These are phyloP conservation scores for Cyberlindnera galapagoensis DNA, from an alignment of 805 yeast species.

Conservation along the genomic window DNA sequence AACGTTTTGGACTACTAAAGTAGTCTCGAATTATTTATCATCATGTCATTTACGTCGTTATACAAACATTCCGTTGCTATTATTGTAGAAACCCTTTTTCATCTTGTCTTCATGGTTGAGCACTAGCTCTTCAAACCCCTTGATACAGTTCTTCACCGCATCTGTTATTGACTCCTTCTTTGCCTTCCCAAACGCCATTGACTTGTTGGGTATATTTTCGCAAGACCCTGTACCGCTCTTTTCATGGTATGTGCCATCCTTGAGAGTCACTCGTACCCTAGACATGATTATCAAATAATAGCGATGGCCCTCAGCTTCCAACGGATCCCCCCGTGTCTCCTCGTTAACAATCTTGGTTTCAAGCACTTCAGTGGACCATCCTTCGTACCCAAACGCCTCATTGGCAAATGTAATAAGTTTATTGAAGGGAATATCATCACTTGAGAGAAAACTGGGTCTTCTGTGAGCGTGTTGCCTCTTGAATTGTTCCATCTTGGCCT, in stretches of 20 bases:
- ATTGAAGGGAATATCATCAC: constrained; percentile 26
- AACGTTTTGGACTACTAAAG: constrained; percentile 51
- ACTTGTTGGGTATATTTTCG: constrained; percentile 54
- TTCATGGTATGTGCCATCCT: constrained; percentile 79
- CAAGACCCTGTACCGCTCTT: constrained; percentile 71
- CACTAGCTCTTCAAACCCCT: constrained; percentile 68
- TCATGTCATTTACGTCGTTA: constrained; percentile 2
- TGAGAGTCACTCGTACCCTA: constrained; percentile 58
- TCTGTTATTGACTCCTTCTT: constrained; percentile 83
- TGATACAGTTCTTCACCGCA: constrained; percentile 70
- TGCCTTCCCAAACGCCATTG: constrained; percentile 73
- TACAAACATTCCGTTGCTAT: not conserved
- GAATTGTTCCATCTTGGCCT: constrained; percentile 36
- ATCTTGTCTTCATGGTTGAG: constrained; percentile 30
- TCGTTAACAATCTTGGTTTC: constrained; percentile 18
- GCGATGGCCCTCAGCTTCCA: constrained; percentile 7
- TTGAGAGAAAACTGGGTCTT: constrained; percentile 2
- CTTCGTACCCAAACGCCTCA: constrained; percentile 48
- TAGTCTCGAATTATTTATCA: too few species aligned
- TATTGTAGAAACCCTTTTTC: constrained; percentile 27
- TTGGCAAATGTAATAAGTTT: constrained; percentile 37
- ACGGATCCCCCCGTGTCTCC: constrained; percentile 4
- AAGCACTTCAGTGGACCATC: constrained; percentile 45
- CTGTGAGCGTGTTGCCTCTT: constrained; percentile 6
- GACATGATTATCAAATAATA: constrained; percentile 30